Percentiles rank a stretch among this genome's conserved stretches.
phyloP scores from a whole-genome alignment of 2,329 filamentous ascomycete genomes.

The Xylariaceae sp. region DNA sequence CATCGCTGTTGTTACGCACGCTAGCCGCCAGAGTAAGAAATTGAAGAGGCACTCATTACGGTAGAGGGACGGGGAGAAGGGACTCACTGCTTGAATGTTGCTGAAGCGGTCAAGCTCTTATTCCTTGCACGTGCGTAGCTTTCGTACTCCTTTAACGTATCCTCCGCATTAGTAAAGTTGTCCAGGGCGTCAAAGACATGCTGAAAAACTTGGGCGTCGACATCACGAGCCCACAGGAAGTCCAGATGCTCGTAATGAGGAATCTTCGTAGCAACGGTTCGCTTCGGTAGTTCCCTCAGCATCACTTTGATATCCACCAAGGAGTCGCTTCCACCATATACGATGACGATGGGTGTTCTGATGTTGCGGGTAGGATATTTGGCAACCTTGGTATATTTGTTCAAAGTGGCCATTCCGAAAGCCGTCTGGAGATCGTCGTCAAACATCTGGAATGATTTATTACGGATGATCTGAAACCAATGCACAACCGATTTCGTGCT shows the following conservation, averaged over 20 bases:
- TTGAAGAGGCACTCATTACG: neutral
- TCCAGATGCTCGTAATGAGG: conserved; percentile 95
- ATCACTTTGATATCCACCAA: conserved; percentile 91
- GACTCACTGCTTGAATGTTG: conserved; percentile 33
- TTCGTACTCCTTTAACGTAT: conserved; percentile 56
- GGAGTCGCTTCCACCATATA: conserved; percentile 92
- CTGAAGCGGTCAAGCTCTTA: conserved; percentile 40
- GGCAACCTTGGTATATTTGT: conserved; percentile 91
- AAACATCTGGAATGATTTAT: conserved; percentile 95
- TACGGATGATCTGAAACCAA: conserved; percentile 99
- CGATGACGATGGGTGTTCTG: conserved; percentile 85
- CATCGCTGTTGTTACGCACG: conserved; percentile 26
- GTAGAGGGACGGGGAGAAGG: neutral
- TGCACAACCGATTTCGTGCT: conserved; percentile 96
- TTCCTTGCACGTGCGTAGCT: conserved; percentile 50
- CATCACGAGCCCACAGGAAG: conserved; percentile 88
- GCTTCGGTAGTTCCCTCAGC: conserved; percentile 78
- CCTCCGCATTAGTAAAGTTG: conserved; percentile 56
- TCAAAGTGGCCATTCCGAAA: conserved; percentile 62
- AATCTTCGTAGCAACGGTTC: conserved; percentile 81
- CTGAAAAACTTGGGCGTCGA: conserved; percentile 77
- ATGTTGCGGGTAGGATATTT: conserved; percentile 97
- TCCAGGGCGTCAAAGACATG: conserved; percentile 88
- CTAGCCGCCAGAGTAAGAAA: conserved; percentile 14
- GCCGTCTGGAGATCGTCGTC: conserved; percentile 86